phyloP scores from a whole-genome alignment of 805 yeast species.

The Wickerhamiella parazyma region DNA sequence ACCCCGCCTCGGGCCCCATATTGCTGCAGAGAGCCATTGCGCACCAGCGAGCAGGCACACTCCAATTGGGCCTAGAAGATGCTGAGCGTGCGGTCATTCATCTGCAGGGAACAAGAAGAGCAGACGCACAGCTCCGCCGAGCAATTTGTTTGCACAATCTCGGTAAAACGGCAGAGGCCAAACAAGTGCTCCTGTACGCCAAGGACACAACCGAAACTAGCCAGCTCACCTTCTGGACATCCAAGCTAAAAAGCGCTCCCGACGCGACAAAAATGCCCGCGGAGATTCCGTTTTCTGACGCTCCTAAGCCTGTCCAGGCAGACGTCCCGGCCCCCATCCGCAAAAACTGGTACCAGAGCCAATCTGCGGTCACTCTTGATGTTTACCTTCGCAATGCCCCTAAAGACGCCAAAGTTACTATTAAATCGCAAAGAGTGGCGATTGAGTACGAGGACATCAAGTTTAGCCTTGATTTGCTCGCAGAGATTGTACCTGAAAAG shows the following conservation, averaged over 20 bases:
- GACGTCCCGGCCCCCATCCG: neutral
- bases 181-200: constrained; percentile 17
- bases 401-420: constrained; percentile 33
- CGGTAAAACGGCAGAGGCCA: constrained; percentile 20
- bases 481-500: constrained; percentile 34
- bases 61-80: constrained; percentile 15
- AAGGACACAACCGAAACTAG: constrained; percentile 14
- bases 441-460: constrained; percentile 22
- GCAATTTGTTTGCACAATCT: constrained; percentile 22
- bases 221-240: constrained; percentile 15
- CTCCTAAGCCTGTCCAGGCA: no score
- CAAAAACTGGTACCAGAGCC: constrained; percentile 64
- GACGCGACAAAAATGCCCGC: no score
- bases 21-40: constrained; percentile 17
- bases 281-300: neutral
- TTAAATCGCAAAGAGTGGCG: constrained; percentile 17
- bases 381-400: constrained; percentile 59
- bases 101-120: constrained; percentile 10
- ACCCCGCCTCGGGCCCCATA: constrained; percentile 10
- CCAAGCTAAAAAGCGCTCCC: constrained; percentile 11
- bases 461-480: constrained; percentile 43
- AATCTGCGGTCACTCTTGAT: constrained; percentile 43
- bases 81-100: constrained; percentile 19
- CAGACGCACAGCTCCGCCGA: constrained; percentile 25
- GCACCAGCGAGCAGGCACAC: constrained; percentile 12